These are phyloP conservation scores for Candida railenensis DNA, from an alignment of 805 yeast genomes.

Conservation along the genomic window DNA sequence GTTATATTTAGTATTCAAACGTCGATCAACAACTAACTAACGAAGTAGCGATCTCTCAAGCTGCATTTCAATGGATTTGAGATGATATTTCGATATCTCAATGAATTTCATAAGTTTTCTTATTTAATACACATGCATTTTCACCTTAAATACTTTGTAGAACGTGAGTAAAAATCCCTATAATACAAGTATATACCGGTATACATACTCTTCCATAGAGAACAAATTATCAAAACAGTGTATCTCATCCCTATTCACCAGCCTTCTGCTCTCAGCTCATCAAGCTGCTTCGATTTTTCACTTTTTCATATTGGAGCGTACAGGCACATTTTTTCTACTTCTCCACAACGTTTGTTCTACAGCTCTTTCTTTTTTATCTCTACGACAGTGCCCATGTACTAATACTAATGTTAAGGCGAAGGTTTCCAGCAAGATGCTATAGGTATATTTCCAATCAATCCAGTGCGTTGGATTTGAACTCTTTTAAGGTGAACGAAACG, in stretches of 20 bases:
- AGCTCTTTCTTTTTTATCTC: background rate
- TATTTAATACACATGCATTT: no score
- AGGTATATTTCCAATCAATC: background rate
- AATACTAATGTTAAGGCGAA: background rate
- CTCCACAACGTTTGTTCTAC: background rate
- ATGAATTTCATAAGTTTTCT: background rate
- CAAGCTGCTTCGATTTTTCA: background rate
- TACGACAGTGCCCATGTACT: background rate
- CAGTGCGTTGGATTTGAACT: background rate
- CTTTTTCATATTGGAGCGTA: no score
- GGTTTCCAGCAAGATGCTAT: background rate
- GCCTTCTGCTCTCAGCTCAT: no score
- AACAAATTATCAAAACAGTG: no score
- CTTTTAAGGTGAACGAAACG: background rate
- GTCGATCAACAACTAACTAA: constrained; percentile 28
- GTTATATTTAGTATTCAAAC: constrained; percentile 77
- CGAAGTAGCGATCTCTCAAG: background rate
- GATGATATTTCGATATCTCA: no score
- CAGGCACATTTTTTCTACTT: no score
- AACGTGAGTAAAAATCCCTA: no score
- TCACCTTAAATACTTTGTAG: no score
- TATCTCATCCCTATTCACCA: no score
- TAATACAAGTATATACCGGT: no score
- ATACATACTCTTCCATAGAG: no score
- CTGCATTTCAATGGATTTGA: background rate